Evolutionary conservation across 495 filamentous ascomycete species (phyloP), one percentile per base, ranked within the genome.

Genomic region (Pyrenula massariospora): DNA sequence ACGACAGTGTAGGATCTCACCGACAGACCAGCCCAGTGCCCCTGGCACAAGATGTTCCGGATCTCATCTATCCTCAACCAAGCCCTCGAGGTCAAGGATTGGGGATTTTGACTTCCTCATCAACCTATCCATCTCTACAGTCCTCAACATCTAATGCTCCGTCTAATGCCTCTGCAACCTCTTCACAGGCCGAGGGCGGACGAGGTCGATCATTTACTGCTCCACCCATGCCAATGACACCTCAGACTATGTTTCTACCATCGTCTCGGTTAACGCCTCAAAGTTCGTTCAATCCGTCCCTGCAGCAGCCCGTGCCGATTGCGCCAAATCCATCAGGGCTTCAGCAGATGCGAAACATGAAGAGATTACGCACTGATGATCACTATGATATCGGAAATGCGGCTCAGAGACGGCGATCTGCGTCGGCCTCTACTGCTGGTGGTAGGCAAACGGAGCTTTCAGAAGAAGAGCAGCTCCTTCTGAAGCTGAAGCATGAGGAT

Each of bases 391-490:
- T 24, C 10, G 50, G 50, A 21, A 66, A 63, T 20, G 52, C 65
- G 10, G 56, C 62, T 24, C 70, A 69, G 20, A 64, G 66, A 51
- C 63, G 67, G 19, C 73, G 76, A 23, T 63, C 64, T 3, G 31
- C 52, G 61, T 22, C 54, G 55, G 10, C 50, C 58, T 21, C 48
- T 61, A 65, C 71, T n/a, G 63, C 72, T 15, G 66, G 73, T 23
- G 68, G 68, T 48, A 70, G 66, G 48, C 73, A 68, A 57, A 68
- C 68, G 56, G 76, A 74, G 57, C 76, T 70, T 10, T 74, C 69
- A 25, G 84, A 87, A 57, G 84, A 86, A 57, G 86, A 89, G 62
- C 78, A 81, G 57, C 70, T 82, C 15, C 82, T 87, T 54, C 75
- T 88, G 10, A 77, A 82, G 62, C 71, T 81, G 20, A 81, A 88